Base-by-base conservation (phyloP, 305 asterid genomes). In the Lippia alba region DNA sequence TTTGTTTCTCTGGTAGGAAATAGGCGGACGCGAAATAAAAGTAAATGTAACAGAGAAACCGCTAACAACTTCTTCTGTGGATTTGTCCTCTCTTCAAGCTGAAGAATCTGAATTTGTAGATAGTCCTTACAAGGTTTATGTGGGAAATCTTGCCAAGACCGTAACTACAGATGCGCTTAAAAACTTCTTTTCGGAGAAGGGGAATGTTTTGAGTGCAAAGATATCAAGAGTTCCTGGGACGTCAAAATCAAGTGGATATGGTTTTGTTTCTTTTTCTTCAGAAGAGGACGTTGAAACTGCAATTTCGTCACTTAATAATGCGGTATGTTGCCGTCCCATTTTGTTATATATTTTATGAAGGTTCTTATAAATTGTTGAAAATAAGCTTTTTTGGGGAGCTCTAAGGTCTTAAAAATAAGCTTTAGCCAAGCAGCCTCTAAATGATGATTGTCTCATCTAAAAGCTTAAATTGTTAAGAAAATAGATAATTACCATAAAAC, bases 261-360 rank as follows among this genome's bases (percentile, higher is more conserved):
- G 97, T 60, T 92, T 92, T 70, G 94, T 92, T 62, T 16, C 96
- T 8, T 90, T 92, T 73, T 84, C 92, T 74, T 84, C 96, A 1
- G 96, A 90, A 75, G 97, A 88, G 69, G 97, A 86, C 19, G 97
- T 92, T 45, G 97, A 92, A 75, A 86, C 95, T 73, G 97, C 91
- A 76, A 88, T 92, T 76, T 83, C 93, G 6, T 83, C 90, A 67
- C 85, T 83, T 58, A 88, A 90, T 69, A 85, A 92, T 55, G 81
- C 71, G 82, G 98, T 92, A 76, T 41, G 73, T 67, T 61, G 32
- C 11, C 41, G 4, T 18, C 69, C 53, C 64, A 34, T 62, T 24
- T 24, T 24, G 30, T 1, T 24, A 24, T 1, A 24, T 24, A 24
- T 24, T 24, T 24, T 24, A 24, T 24, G 30, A 24, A 24, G 30